A percentile compares a stretch with the other conserved stretches of the same genome.
Conservation (phyloP, 768 basidiomycete genomes). For the Hydnomerulius pinastri region DNA sequence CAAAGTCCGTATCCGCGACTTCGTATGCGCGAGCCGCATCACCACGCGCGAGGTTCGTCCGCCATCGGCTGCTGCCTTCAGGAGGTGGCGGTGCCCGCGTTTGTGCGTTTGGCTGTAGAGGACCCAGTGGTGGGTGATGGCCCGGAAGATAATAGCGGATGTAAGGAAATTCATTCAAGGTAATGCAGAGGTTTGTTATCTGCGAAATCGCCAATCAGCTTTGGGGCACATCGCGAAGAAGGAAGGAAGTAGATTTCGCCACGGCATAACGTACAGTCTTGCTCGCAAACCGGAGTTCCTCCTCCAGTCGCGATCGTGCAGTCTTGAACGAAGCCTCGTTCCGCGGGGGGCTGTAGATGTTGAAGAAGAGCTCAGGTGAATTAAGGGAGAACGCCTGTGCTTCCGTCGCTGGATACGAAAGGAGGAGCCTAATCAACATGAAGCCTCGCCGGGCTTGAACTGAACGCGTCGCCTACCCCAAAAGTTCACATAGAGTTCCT, state of each 20-base stretch:
- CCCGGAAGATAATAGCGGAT: constrained; percentile 91
- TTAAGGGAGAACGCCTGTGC: constrained; percentile 82
- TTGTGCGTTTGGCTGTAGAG: constrained; percentile 67
- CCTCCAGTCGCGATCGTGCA: constrained; percentile 77
- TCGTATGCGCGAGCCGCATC: constrained; percentile 68
- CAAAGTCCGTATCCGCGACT: constrained; percentile 70
- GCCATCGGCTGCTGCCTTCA: constrained; percentile 71
- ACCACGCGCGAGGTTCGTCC: constrained; percentile 79
- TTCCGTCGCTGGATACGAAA: constrained; percentile 64
- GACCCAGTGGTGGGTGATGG: constrained; percentile 80
- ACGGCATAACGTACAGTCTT: constrained; percentile 52
- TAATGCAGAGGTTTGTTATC: constrained; percentile 89
- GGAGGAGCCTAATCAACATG: constrained; percentile 10
- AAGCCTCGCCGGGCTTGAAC: neutral
- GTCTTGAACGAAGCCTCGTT: constrained; percentile 64
- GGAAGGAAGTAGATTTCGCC: no score
- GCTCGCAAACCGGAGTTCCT: constrained; percentile 78
- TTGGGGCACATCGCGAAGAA: neutral
- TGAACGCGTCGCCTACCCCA: constrained; percentile 63
- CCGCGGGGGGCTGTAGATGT: constrained; percentile 83
- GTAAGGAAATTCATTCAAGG: constrained; percentile 88
- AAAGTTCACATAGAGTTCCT: constrained; percentile 91
- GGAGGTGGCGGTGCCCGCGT: constrained; percentile 67
- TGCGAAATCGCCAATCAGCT: constrained; percentile 27
- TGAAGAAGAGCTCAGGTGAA: constrained; percentile 81